A percentile compares a stretch with the other conserved stretches of the same genome.
Evolutionary conservation across 1,139 yeast species (phyloP).

Genomic region (Candida glucosophila): DNA sequence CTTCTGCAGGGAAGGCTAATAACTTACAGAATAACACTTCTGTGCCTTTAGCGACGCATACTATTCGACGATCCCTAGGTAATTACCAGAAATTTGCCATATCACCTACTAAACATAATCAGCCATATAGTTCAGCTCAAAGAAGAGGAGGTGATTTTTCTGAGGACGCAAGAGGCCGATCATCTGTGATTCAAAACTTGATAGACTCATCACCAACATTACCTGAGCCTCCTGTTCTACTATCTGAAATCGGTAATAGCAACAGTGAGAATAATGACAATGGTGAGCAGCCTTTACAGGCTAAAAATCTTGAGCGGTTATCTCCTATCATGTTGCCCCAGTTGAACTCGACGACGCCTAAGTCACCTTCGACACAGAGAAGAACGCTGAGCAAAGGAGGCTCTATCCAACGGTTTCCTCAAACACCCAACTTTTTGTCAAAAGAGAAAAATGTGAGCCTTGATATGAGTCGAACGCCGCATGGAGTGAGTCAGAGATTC

Average conservation of each 20-base stretch:
- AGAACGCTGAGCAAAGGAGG: conserved; percentile 13
- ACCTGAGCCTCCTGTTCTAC: conserved; percentile 37
- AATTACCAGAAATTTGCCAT: conserved; percentile 26
- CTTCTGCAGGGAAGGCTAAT: conserved; percentile 6
- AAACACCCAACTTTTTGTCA: conserved; percentile 33
- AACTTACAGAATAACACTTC: conserved; percentile 2
- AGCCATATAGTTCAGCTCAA: conserved; percentile 10
- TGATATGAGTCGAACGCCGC: conserved; percentile 20
- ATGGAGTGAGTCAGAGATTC: conserved; percentile 15
- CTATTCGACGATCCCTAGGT: conserved; percentile 29
- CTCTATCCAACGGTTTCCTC: conserved; percentile 38
- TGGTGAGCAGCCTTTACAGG: conserved; percentile 8
- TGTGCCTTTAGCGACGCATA: conserved; percentile 13
- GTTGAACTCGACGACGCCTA: conserved; percentile 11
- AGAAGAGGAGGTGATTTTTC: conserved; percentile 9
- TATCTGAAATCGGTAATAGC: conserved; percentile 22
- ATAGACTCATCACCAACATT: conserved; percentile 45
- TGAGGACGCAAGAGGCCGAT: conserved; percentile 19
- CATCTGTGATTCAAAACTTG: conserved; percentile 34
- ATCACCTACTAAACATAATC: conserved; percentile 18
- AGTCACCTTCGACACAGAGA: conserved; percentile 4
- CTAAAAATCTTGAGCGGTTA: conserved; percentile 10
- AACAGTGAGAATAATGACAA: conserved; percentile 4
- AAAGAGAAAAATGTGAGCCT: conserved; percentile 8
- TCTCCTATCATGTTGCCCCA: conserved; percentile 18